Percentiles rank a stretch among this genome's conserved stretches.
phyloP scores from a whole-genome alignment of 2,329 filamentous ascomycete genomes.

The Trichophyton equinum region DNA sequence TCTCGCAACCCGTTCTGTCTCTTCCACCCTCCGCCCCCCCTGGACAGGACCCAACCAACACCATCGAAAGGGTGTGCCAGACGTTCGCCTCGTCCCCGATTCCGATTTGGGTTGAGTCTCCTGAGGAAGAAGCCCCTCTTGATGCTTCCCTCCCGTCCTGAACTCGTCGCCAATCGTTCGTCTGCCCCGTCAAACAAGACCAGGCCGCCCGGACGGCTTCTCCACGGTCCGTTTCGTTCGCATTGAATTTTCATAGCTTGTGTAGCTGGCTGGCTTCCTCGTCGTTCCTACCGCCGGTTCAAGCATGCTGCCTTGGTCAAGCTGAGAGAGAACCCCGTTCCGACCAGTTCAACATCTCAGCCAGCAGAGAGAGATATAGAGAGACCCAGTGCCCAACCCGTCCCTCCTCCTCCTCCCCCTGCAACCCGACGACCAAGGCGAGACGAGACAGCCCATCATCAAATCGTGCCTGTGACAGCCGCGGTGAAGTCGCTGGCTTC shows the following conservation, averaged over 20 bases:
- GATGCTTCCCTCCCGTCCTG: neutral
- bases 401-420: neutral
- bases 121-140: neutral
- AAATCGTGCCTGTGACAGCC: neutral
- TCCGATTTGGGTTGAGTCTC: neutral
- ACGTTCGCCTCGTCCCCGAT: neutral
- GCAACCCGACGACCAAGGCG: neutral
- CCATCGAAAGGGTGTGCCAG: neutral
- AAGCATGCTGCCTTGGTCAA: constrained; percentile 11
- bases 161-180: constrained; percentile 1
- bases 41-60: neutral
- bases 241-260: neutral
- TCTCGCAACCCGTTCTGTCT: neutral
- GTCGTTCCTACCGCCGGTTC: constrained; percentile 8
- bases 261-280: neutral
- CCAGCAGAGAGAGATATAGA: neutral
- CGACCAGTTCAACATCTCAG: neutral
- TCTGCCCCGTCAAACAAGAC: constrained; percentile 2
- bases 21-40: neutral
- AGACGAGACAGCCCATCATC: no score
- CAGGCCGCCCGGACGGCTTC: constrained; percentile 11
- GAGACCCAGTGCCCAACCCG: neutral
- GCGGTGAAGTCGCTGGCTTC: constrained; percentile 9
- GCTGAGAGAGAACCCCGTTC: neutral
- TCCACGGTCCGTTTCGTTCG: neutral